Conservation (phyloP, 2,329 filamentous ascomycete genomes). For the Calonectria ilicicola region DNA sequence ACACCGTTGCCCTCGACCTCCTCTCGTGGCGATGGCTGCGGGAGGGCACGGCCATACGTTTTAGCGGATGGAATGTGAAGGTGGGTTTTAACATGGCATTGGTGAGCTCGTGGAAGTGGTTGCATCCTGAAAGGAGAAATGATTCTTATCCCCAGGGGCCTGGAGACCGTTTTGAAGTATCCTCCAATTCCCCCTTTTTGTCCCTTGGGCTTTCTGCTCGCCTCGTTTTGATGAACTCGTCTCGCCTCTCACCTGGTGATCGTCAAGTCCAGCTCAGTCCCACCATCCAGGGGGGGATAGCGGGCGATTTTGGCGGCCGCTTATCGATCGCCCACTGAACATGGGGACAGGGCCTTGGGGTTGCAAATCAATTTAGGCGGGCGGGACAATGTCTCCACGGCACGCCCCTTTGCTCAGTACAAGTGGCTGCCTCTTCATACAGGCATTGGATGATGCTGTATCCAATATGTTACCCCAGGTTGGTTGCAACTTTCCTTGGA, state of each 20-base stretch:
- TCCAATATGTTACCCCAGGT: constrained; percentile 29
- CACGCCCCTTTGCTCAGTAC: neutral
- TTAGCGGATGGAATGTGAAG: constrained; percentile 32
- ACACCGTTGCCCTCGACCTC: neutral
- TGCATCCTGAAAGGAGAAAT: neutral
- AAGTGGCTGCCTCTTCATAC: constrained; percentile 1
- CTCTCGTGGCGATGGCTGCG: constrained; percentile 5
- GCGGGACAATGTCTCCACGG: neutral
- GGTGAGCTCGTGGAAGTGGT: constrained; percentile 15
- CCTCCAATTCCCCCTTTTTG: constrained; percentile 32
- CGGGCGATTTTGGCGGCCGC: constrained; percentile 25
- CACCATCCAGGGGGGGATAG: constrained; percentile 20
- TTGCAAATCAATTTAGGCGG: constrained; percentile 21
- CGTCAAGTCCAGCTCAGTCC: constrained; percentile 13
- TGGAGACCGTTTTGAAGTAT: constrained; percentile 9
- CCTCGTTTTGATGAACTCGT: constrained; percentile 30
- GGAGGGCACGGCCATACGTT: constrained; percentile 20
- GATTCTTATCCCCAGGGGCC: constrained; percentile 21
- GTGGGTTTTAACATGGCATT: constrained; percentile 35
- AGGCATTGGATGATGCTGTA: constrained; percentile 14
- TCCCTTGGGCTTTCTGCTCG: constrained; percentile 21
- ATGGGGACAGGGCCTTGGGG: constrained; percentile 9
- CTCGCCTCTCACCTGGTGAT: constrained; percentile 31
- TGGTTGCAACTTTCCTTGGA: constrained; percentile 23
- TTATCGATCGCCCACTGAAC: constrained; percentile 26